These are phyloP conservation scores for Globisporangium lucens DNA, from an alignment of 352 stramenopile genomes.

Conservation along the genomic window DNA sequence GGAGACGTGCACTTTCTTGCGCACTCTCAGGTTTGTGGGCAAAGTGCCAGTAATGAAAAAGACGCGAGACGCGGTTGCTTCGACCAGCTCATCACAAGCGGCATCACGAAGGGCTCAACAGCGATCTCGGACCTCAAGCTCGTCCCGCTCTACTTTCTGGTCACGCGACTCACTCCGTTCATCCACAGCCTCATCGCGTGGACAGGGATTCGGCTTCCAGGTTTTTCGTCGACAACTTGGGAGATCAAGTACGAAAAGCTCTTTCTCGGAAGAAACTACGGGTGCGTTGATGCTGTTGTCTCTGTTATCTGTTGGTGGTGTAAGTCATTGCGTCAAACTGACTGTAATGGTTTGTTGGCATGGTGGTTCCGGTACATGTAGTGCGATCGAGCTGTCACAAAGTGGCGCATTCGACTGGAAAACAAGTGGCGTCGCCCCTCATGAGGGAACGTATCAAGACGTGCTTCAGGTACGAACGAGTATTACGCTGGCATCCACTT, in stretches of 20 bases:
- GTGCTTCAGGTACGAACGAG: slow-evolving; percentile 24
- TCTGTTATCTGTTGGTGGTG: not conserved
- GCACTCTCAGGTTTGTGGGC: slow-evolving; percentile 42
- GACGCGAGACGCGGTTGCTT: slow-evolving; percentile 25
- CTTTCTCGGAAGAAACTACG: slow-evolving; percentile 67
- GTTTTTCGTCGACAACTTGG: slow-evolving; percentile 24
- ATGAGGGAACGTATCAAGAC: slow-evolving; percentile 21
- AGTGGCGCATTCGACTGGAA: slow-evolving; percentile 33
- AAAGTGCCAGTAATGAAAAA: not conserved
- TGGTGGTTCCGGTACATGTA: slow-evolving; percentile 7
- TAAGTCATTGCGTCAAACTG: not conserved
- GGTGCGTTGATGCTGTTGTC: slow-evolving; percentile 24
- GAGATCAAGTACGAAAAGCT: slow-evolving; percentile 32
- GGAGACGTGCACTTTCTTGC: slow-evolving; percentile 64
- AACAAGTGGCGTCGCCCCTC: slow-evolving; percentile 28
- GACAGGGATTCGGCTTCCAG: slow-evolving; percentile 14
- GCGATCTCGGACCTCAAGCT: slow-evolving; percentile 52
- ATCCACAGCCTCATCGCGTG: slow-evolving; percentile 23
- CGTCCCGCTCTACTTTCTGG: slow-evolving; percentile 48
- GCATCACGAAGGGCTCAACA: slow-evolving; percentile 56
- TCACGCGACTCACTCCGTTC: slow-evolving; percentile 37
- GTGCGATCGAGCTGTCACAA: slow-evolving; percentile 23
- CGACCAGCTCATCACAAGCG: slow-evolving; percentile 67
- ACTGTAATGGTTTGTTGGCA: slow-evolving; percentile 3
- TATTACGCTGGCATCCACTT: not conserved